Conservation (phyloP, 108 stramenopile species). For the Skeletonema grethae region DNA sequence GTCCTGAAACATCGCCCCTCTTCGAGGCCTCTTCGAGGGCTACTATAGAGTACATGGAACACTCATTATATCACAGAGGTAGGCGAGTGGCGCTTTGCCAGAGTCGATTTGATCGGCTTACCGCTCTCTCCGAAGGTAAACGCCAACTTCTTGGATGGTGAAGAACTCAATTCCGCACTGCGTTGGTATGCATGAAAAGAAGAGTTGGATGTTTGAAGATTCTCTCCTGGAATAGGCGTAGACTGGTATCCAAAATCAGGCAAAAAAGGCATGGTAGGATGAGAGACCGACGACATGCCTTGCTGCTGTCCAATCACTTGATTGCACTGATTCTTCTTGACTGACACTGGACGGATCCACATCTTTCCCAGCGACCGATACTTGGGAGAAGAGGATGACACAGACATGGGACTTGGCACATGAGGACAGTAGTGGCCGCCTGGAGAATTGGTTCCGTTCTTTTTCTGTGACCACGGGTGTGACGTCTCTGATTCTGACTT, state of each 20-base stretch:
- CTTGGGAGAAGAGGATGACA: not conserved
- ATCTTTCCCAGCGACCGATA: not conserved
- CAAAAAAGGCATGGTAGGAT: not conserved
- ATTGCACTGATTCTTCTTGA: not conserved
- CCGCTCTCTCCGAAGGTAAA: conserved; percentile 1
- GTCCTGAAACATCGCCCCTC: too few relatives aligned
- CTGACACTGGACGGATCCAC: conserved; percentile 1
- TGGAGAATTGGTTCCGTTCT: conserved; percentile 1
- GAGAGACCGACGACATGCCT: not conserved
- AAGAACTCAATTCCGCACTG: not conserved
- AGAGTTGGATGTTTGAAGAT: not conserved
- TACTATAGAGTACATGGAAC: too few relatives aligned
- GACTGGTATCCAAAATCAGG: not conserved
- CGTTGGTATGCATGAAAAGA: not conserved
- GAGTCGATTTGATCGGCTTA: not conserved
- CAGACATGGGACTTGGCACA: not conserved
- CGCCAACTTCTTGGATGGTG: not conserved
- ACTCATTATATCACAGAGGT: not conserved
- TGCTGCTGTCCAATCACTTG: not conserved
- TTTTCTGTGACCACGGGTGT: not conserved
- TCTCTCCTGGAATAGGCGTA: not conserved
- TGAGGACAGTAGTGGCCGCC: not conserved
- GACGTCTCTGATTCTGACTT: not conserved
- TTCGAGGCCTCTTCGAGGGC: too few relatives aligned
- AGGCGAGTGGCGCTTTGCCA: not conserved